Evolutionary conservation across 176 grass and related monocot species (phyloP).

Genomic region (Alopecurus myosuroides): DNA sequence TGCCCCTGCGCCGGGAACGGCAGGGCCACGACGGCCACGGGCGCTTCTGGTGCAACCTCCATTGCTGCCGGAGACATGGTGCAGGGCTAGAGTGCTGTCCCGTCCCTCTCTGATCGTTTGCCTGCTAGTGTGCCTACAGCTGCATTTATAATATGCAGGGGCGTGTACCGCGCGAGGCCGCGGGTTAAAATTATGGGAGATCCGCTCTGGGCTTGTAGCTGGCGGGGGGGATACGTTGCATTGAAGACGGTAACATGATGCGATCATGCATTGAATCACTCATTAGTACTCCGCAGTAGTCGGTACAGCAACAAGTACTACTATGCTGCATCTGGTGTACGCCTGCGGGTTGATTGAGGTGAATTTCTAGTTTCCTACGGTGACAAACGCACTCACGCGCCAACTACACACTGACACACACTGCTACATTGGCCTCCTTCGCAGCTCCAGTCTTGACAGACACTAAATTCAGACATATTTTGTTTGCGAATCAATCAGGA

Average conservation of each 20-base stretch:
- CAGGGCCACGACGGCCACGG: constrained; percentile 25
- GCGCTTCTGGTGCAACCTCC: neutral
- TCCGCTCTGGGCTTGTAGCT: neutral
- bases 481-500: no score
- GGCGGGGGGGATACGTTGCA: neutral
- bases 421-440: no score
- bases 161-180: no score
- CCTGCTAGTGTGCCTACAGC: neutral
- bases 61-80: neutral
- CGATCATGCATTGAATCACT: neutral
- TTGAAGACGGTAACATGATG: no score
- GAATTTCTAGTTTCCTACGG: no score
- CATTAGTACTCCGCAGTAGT: neutral
- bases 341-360: no score
- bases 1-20: constrained; percentile 37
- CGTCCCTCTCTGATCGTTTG: neutral
- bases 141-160: neutral
- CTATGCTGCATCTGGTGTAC: no score
- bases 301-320: neutral
- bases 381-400: no score
- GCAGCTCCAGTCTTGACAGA: no score
- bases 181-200: neutral
- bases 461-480: no score
- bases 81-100: no score
- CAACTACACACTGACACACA: no score